These are phyloP conservation scores for Hypomyces perniciosus DNA, from an alignment of 2,329 filamentous ascomycete genomes.

Conservation along the genomic window DNA sequence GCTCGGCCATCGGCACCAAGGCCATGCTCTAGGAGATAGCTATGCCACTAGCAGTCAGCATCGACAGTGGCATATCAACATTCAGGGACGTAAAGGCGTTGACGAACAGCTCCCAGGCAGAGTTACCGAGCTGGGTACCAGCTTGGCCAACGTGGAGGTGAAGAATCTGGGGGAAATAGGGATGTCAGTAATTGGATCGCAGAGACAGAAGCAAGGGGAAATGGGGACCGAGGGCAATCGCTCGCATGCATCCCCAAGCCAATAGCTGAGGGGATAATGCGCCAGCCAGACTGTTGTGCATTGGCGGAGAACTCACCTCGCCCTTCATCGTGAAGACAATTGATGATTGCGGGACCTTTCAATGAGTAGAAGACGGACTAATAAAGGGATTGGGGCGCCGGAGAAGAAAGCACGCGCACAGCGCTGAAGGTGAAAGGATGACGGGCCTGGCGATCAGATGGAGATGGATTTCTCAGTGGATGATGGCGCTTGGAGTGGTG, in stretches of 20 bases:
- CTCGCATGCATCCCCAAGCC: neutral
- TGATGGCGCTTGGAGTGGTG: no score
- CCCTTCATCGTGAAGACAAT: conserved; percentile 44
- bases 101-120: conserved; percentile 69
- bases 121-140: conserved; percentile 68
- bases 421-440: neutral
- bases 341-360: neutral
- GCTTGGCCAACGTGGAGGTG: conserved; percentile 62
- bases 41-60: conserved; percentile 29
- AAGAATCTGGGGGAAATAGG: conserved; percentile 43
- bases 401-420: neutral
- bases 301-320: conserved; percentile 40
- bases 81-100: conserved; percentile 19
- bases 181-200: neutral
- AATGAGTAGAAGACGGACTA: no score
- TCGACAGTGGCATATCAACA: conserved; percentile 3
- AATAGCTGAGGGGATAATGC: conserved; percentile 3
- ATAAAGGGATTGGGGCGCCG: neutral
- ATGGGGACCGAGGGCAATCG: no score
- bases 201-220: neutral
- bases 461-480: neutral
- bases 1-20: conserved; percentile 59
- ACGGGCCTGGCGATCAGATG: neutral
- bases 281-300: neutral
- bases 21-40: conserved; percentile 68